Base-by-base conservation (phyloP, 352 stramenopile species). In the Globisporangium spinosum region DNA sequence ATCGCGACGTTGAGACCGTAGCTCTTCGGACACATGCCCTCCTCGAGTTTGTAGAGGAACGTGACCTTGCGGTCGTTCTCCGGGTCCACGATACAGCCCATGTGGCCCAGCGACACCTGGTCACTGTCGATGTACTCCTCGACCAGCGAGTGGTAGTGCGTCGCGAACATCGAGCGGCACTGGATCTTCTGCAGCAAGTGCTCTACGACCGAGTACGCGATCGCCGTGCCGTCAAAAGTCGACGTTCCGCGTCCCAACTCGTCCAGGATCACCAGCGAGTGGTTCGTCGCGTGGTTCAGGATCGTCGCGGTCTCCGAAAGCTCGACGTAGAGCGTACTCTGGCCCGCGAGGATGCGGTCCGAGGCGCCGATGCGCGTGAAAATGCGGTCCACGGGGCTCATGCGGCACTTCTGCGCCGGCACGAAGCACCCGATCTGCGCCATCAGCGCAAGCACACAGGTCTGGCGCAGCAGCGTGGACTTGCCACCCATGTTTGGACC, bases 261-360 rank as follows among this genome's bases (percentile, higher is more conserved):
- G 73, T 99, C 98, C 35, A 99, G 75, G 67, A 99, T 98, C 43
- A 99, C 95, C 5, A 99, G 83, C 35, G 96, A 99, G 72, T 95
- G 89, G 40, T 83, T 77, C 17, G 94, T 99, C 5, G 98, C 97
- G 68, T 98, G 90, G 56, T 98, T 89, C 12, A 99, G 81, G 34
- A 99, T 98, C 53, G 97, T 97, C 22, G 98, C 95, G 23, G 98
- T 99, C 80, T 99, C 98, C 0, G 97, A 90, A 17, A 99, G 78
- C 81, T 99, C 98, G 0, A 99, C 97, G 74, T 98, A 99, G 60
- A 99, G 98, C n/a, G 98, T 99, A 77, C 94, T 99, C 70, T 99
- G 97, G 1, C 98, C 98, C 8, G 96, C 85, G 35, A 99, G 85
- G 63, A 99, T 99, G 47, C 96, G 86, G 75, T 99, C 98, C 8